phyloP scores from a whole-genome alignment of 1,284 basidiomycete genomes.

The Uromyces viciae-fabae region DNA sequence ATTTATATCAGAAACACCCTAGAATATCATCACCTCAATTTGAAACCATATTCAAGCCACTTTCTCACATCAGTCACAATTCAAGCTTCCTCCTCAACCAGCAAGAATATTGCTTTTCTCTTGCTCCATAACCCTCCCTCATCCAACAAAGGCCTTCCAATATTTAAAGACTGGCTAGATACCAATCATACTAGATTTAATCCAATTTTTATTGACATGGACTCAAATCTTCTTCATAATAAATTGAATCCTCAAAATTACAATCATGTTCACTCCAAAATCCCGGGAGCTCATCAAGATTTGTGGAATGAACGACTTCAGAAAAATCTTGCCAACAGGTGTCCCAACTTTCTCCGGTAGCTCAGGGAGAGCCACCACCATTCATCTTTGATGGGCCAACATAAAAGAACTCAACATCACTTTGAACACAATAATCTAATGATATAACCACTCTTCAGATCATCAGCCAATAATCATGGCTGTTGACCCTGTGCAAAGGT shows the following conservation, averaged over 20 bases:
- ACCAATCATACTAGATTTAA: neutral
- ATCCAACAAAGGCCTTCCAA: neutral
- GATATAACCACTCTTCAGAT: conserved; percentile 25
- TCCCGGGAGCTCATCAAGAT: neutral
- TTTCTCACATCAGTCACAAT: neutral
- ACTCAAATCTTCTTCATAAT: conserved; percentile 3
- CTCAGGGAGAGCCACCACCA: neutral
- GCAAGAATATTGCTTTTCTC: neutral
- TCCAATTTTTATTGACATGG: conserved; percentile 2
- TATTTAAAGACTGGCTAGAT: neutral
- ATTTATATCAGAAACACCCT: conserved; percentile 20
- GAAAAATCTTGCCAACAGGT: neutral
- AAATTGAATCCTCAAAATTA: neutral
- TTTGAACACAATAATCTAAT: neutral
- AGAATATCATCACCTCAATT: neutral
- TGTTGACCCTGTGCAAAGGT: neutral
- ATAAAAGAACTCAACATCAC: neutral
- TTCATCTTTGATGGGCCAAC: conserved; percentile 19
- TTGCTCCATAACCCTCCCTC: neutral
- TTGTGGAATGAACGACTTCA: neutral
- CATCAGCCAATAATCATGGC: conserved; percentile 17
- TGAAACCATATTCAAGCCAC: neutral
- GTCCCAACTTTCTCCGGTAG: neutral
- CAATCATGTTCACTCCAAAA: neutral
- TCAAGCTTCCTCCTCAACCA: too few relatives aligned